These are phyloP conservation scores for Trichomonascaceae sp. DNA, from an alignment of 1,139 yeast genomes.

Conservation along the genomic window DNA sequence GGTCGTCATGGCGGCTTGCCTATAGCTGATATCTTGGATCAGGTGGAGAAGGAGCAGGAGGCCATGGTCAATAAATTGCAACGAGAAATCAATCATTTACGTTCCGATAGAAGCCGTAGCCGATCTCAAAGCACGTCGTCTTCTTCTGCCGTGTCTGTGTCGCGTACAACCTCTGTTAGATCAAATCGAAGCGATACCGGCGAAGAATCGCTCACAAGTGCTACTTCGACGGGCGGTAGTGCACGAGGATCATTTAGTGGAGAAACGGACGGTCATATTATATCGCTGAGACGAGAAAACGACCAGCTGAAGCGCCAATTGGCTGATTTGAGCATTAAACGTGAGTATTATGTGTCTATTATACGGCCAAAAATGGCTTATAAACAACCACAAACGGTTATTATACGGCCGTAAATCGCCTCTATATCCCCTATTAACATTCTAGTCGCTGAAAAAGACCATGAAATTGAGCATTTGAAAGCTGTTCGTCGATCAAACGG, in stretches of 20 bases:
- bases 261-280: constrained; percentile 20
- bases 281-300: constrained; percentile 28
- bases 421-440: neutral
- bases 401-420: neutral
- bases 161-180: constrained; percentile 28
- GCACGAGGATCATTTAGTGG: constrained; percentile 21
- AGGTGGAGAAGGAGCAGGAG: constrained; percentile 34
- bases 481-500: neutral
- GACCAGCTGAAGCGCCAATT: constrained; percentile 29
- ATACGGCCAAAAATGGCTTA: neutral
- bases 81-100: constrained; percentile 30
- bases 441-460: constrained; percentile 27
- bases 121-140: constrained; percentile 29
- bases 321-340: constrained; percentile 28
- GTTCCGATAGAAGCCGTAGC: constrained; percentile 27
- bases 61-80: constrained; percentile 35
- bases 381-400: too few relatives aligned
- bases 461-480: constrained; percentile 25
- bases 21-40: constrained; percentile 25
- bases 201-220: constrained; percentile 15
- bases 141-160: constrained; percentile 27
- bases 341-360: constrained; percentile 17
- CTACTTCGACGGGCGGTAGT: constrained; percentile 14
- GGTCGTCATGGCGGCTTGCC: constrained; percentile 1
- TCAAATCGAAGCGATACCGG: constrained; percentile 25